A percentile compares a stretch with the other conserved stretches of the same genome.
These are phyloP conservation scores for Fusarium mangiferae DNA, from an alignment of 2,329 filamentous ascomycete species.

Conservation along the genomic window DNA sequence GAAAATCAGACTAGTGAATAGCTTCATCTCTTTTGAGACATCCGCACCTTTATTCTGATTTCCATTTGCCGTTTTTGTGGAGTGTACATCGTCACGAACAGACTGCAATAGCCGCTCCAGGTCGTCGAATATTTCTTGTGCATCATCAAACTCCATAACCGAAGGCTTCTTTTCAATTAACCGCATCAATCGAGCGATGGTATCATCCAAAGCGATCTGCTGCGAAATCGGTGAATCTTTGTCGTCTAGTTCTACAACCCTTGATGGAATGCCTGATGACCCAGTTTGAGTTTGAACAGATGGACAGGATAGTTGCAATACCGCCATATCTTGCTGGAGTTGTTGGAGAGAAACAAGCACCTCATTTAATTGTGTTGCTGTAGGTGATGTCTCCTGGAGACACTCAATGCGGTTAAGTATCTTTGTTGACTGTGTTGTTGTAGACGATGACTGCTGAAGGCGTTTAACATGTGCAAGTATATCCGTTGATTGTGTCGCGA, in stretches of 20 bases:
- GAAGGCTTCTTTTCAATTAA: background rate
- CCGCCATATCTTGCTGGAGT: rapidly evolving
- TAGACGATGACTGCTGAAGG: rapidly evolving
- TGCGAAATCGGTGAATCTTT: background rate
- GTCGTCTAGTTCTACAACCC: background rate
- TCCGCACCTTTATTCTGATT: rapidly evolving
- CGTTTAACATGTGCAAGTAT: background rate
- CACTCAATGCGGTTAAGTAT: rapidly evolving
- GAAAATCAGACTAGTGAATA: background rate
- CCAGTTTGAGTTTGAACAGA: background rate
- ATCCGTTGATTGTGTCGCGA: background rate
- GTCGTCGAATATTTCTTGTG: background rate
- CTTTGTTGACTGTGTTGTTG: rapidly evolving
- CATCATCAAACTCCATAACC: background rate
- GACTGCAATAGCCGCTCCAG: background rate
- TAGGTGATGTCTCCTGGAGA: background rate
- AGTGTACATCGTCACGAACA: rapidly evolving
- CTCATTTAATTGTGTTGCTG: background rate
- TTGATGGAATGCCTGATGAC: background rate
- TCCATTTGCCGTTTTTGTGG: rapidly evolving
- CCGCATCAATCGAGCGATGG: background rate
- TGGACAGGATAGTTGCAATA: background rate
- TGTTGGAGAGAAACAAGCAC: background rate
- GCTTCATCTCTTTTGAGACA: background rate
- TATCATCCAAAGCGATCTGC: rapidly evolving